Evolutionary conservation across 2,329 filamentous ascomycete species (phyloP).

Genomic region (Ophiostoma piceae): DNA sequence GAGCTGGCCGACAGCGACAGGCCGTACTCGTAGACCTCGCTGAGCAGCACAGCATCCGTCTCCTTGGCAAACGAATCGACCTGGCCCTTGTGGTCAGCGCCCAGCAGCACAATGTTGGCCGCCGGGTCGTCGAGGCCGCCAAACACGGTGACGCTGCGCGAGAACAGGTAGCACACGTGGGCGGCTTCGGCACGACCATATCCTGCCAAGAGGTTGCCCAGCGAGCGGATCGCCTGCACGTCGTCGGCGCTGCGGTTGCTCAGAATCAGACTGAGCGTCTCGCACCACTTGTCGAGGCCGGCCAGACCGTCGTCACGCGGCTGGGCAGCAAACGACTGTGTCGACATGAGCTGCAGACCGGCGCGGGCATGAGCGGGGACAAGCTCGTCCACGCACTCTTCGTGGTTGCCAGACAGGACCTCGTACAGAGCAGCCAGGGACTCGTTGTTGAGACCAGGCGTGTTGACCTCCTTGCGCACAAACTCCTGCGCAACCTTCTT

Average conservation of each 20-base stretch:
- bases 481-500: constrained; percentile 94
- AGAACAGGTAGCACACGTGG: constrained; percentile 90
- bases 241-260: constrained; percentile 85
- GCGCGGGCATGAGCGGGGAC: constrained; percentile 89
- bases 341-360: constrained; percentile 84
- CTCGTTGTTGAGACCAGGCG: constrained; percentile 71
- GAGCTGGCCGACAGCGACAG: constrained; percentile 62
- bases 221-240: constrained; percentile 66
- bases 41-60: constrained; percentile 83
- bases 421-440: constrained; percentile 89
- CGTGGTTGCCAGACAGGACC: constrained; percentile 85
- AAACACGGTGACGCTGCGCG: constrained; percentile 63
- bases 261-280: constrained; percentile 78
- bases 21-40: constrained; percentile 91
- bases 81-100: constrained; percentile 71
- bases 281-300: constrained; percentile 88
- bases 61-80: constrained; percentile 71
- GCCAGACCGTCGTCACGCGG: constrained; percentile 72
- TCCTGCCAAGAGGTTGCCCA: constrained; percentile 74
- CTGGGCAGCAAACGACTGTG: constrained; percentile 54
- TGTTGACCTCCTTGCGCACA: constrained; percentile 88
- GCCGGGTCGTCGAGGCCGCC: constrained; percentile 77
- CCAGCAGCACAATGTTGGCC: constrained; percentile 69
- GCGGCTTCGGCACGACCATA: constrained; percentile 89
- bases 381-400: constrained; percentile 92